These are phyloP conservation scores for Inga oerstediana DNA, from an alignment of 306 rosid genomes.

Conservation along the genomic window DNA sequence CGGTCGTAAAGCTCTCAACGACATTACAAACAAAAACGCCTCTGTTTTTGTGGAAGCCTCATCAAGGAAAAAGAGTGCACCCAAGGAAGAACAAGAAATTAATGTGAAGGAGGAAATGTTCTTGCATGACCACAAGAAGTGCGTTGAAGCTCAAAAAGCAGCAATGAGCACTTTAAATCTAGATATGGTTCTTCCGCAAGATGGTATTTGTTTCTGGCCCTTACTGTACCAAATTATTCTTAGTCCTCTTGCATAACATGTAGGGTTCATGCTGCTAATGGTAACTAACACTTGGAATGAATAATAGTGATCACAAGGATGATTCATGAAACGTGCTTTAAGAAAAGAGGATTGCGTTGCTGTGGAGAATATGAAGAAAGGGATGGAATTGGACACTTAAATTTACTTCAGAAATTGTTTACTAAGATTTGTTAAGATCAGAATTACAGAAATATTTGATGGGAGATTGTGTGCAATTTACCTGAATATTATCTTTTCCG, in stretches of 20 bases:
- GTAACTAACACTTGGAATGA: not conserved
- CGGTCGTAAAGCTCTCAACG: slow-evolving; percentile 60
- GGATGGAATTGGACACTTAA: not conserved
- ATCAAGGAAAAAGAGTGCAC: slow-evolving; percentile 38
- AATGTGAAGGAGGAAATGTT: slow-evolving; percentile 56
- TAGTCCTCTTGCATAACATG: not conserved
- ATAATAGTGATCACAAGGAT: not conserved
- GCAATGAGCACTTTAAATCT: slow-evolving; percentile 37
- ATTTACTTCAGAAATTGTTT: not conserved
- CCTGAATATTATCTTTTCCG: not conserved
- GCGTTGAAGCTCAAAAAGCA: slow-evolving; percentile 41
- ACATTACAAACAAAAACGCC: slow-evolving; percentile 53
- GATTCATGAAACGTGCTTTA: not conserved
- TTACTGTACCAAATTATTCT: not conserved
- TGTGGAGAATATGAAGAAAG: not conserved
- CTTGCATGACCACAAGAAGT: slow-evolving; percentile 60
- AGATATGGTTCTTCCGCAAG: slow-evolving; percentile 48
- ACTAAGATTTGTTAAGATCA: too few species aligned
- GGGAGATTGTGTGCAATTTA: not conserved
- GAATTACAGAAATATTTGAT: not conserved
- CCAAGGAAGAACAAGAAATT: slow-evolving; percentile 52
- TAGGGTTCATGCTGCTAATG: not conserved
- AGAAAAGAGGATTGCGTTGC: not conserved
- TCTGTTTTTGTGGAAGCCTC: slow-evolving; percentile 33
- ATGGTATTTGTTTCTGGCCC: slow-evolving; percentile 33